Conservation (phyloP, 2,329 filamentous ascomycete genomes). For the Fusarium neocosmosporiellum region DNA sequence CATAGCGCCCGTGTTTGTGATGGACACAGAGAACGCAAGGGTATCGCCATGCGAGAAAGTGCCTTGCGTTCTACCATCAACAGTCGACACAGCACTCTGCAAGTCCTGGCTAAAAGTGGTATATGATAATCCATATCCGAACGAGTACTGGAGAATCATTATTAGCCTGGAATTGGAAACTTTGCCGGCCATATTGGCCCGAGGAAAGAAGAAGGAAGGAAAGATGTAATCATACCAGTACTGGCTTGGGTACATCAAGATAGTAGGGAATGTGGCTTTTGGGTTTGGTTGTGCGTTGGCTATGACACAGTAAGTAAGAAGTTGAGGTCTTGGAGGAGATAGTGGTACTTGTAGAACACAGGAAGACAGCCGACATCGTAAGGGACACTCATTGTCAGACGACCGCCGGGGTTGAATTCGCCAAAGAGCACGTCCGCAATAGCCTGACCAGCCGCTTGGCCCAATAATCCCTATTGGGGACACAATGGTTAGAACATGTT, state of each 20-base stretch:
- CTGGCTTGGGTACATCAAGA: background rate
- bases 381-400: background rate
- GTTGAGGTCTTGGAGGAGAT: background rate
- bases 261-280: background rate
- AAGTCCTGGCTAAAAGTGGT: background rate
- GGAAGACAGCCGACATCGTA: background rate
- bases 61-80: background rate
- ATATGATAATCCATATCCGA: background rate
- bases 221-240: background rate
- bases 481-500: background rate
- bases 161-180: background rate
- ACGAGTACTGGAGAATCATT: background rate
- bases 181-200: background rate
- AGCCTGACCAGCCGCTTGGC: background rate
- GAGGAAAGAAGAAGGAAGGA: too few relatives aligned
- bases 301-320: background rate
- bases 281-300: background rate
- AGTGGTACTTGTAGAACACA: background rate
- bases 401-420: background rate
- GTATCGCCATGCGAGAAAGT: background rate
- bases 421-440: background rate
- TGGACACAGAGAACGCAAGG: background rate
- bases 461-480: background rate
- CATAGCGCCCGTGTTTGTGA: background rate
- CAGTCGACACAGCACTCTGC: background rate